Conservation (phyloP, 2,329 filamentous ascomycete species). For the Venturia asperata region DNA sequence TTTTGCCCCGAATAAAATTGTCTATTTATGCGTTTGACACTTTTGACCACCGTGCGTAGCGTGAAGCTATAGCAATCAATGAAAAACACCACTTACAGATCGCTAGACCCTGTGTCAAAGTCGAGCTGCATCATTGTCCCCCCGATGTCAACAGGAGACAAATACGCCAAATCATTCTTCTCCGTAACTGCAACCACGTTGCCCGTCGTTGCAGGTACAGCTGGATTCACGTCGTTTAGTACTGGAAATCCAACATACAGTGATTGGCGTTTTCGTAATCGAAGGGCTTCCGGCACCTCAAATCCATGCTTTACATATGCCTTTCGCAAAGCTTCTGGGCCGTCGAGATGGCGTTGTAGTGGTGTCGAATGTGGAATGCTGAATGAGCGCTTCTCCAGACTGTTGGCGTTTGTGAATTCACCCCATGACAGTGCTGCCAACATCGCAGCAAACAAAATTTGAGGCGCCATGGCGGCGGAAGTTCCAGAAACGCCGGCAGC, state of each 20-base stretch:
- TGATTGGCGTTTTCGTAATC: conserved; percentile 15
- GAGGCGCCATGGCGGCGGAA: not conserved
- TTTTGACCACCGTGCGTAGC: conserved; percentile 5
- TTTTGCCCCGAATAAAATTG: not conserved
- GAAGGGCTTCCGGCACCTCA: conserved; percentile 4
- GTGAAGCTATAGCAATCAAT: not conserved
- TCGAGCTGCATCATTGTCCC: conserved; percentile 62
- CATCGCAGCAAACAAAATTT: conserved; percentile 1
- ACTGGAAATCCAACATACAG: not conserved
- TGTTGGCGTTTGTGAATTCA: conserved; percentile 36
- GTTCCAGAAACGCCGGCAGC: not conserved
- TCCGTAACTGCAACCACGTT: conserved; percentile 58
- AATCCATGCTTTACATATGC: conserved; percentile 19
- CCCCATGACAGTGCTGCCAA: not conserved
- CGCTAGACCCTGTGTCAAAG: conserved; percentile 68
- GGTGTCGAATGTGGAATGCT: conserved; percentile 3
- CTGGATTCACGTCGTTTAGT: not conserved
- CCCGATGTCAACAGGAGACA: conserved; percentile 62
- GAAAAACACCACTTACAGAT: conserved; percentile 42
- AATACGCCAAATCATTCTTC: conserved; percentile 60
- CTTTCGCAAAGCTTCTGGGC: conserved; percentile 11
- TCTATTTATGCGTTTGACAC: not conserved
- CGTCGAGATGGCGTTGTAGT: not conserved
- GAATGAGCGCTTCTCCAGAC: conserved; percentile 17
- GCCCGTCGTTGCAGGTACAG: conserved; percentile 35